These are phyloP conservation scores for Epichloe typhina DNA, from an alignment of 2,329 filamentous ascomycete species.

Conservation along the genomic window DNA sequence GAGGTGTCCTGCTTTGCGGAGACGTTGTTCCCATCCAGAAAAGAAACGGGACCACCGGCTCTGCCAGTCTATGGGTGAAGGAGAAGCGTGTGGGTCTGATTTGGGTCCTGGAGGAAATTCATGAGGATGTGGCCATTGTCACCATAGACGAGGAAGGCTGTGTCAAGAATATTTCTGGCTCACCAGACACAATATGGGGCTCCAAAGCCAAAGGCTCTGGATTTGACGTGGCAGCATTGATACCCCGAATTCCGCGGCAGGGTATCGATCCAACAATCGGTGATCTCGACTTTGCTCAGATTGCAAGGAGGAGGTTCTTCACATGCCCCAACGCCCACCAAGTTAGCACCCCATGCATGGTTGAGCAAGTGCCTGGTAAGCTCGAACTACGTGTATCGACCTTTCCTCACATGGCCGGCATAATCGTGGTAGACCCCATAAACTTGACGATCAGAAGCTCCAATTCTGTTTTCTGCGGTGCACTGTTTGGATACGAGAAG, in stretches of 20 bases:
- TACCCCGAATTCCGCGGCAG: constrained; percentile 71
- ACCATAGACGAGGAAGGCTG: constrained; percentile 65
- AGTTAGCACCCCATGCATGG: constrained; percentile 71
- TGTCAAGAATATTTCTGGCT: constrained; percentile 57
- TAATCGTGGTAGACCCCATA: constrained; percentile 77
- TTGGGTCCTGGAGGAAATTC: constrained; percentile 96
- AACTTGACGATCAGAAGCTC: constrained; percentile 76
- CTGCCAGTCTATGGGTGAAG: constrained; percentile 96
- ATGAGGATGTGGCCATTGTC: constrained; percentile 77
- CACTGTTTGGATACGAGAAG: constrained; percentile 78
- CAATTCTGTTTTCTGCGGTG: constrained; percentile 87
- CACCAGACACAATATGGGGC: constrained; percentile 79
- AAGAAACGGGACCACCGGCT: constrained; percentile 79
- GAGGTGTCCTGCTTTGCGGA: constrained; percentile 84
- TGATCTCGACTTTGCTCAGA: constrained; percentile 65
- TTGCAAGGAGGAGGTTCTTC: constrained; percentile 63
- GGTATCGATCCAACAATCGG: constrained; percentile 56
- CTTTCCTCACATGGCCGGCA: constrained; percentile 94
- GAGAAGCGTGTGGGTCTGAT: constrained; percentile 89
- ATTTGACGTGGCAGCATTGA: constrained; percentile 61
- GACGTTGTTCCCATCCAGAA: constrained; percentile 98
- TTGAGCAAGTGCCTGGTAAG: constrained; percentile 58
- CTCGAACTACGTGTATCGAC: constrained; percentile 75
- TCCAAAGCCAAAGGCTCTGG: constrained; percentile 52
- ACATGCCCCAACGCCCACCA: constrained; percentile 67